Evolutionary conservation across 495 filamentous ascomycete species (phyloP), one percentile per base, ranked within the genome.

Genomic region (Pseudomonodictys pantanalensis): DNA sequence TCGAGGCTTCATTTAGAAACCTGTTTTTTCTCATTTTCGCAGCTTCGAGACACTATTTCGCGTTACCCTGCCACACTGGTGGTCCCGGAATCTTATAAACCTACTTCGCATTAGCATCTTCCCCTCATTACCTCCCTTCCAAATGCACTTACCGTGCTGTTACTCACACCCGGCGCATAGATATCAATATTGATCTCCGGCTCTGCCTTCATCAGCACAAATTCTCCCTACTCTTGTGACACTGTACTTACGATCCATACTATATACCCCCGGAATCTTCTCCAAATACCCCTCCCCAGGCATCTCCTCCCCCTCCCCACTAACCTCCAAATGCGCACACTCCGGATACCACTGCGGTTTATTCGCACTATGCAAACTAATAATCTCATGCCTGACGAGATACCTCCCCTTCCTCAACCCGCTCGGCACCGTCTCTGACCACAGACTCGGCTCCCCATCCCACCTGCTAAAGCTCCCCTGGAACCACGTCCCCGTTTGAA

Each of bases 371-470:
- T 65, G 55, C 48, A 65, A 41, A 47, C 55, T 67, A 20, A 74
- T 67, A 41, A 73, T 67, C 61, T 76, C 73, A 60, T 77, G 73
- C n/a, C 74, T 67, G 32, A 77, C 67, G 22, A 77, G 56, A 58
- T 76, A 77, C 50, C 69, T 69, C 43, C 75, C 74, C 0, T 65
- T 51, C n/a, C 65, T 71, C n/a, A 76, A 58, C 42, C 58, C 65
- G 47, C 41, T 52, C 9, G 73, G 75, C 20, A 76, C 67, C 17
- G 18, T 68, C 54, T 62, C 59, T 2, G 23, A 45, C 62, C 62
- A 65, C 18, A 61, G 35, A 52, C 57, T 61, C 17, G 51, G 44
- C 0, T 9, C 42, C 2, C 62, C 57, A 43, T 61, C 62, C 62
- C 62, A 65, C 12, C 20, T 22, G 1, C 2, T 8, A 47, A 60